Evolutionary conservation across 1,139 yeast genomes (phyloP).

Genomic region (Blastobotrys illinoisensis): DNA sequence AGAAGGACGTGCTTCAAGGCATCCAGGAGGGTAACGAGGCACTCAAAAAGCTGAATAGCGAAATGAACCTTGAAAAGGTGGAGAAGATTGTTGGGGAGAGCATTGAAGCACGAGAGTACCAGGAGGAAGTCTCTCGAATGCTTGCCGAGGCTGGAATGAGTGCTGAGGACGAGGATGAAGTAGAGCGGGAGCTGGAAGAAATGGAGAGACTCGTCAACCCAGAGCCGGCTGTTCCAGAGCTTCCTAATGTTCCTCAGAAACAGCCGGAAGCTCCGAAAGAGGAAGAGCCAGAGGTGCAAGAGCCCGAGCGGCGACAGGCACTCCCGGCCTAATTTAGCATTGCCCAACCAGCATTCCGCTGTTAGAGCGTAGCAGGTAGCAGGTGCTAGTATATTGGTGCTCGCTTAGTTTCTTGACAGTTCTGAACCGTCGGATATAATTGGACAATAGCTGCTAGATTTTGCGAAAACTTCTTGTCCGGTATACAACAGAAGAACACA

Average conservation of each 20-base stretch:
- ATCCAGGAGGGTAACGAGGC: constrained; percentile 74
- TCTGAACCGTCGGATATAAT: too few species aligned
- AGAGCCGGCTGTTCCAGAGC: constrained; percentile 18
- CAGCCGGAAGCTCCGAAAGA: constrained; percentile 26
- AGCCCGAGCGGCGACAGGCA: constrained; percentile 14
- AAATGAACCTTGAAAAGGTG: constrained; percentile 72
- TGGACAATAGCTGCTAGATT: too few species aligned
- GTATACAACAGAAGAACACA: too few species aligned
- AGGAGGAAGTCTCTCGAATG: constrained; percentile 50
- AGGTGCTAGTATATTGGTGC: too few species aligned
- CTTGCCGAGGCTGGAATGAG: constrained; percentile 41
- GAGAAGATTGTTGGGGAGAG: constrained; percentile 80
- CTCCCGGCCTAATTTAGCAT: constrained; percentile 4
- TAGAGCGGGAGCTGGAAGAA: constrained; percentile 55
- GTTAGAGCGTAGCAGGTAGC: too few species aligned
- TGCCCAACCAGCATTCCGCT: too few species aligned
- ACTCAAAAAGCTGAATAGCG: constrained; percentile 65
- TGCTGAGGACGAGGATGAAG: constrained; percentile 56
- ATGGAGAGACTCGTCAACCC: constrained; percentile 37
- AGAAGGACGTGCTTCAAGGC: constrained; percentile 77
- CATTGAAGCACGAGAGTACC: constrained; percentile 75
- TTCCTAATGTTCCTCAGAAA: constrained; percentile 23
- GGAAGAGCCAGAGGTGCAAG: constrained; percentile 18
- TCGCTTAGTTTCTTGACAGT: too few species aligned
- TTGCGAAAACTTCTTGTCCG: too few species aligned